These are phyloP conservation scores for Trichophyton verrucosum DNA, from an alignment of 2,329 filamentous ascomycete species.

Conservation along the genomic window DNA sequence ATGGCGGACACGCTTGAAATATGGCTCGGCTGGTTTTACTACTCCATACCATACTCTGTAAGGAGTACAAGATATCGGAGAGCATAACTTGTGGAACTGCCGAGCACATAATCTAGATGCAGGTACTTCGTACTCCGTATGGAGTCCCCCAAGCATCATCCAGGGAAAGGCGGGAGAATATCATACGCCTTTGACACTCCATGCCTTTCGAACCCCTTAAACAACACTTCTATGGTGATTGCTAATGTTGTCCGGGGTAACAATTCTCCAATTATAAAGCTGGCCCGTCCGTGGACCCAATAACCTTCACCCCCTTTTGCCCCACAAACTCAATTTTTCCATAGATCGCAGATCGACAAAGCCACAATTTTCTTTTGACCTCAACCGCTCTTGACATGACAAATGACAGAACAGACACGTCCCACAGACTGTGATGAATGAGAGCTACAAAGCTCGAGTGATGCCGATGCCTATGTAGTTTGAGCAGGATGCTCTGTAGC, in stretches of 20 bases:
- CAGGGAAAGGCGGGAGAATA: neutral
- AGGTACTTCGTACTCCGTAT: no score
- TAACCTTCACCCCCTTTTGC: neutral
- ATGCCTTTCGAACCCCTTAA: neutral
- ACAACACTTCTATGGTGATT: neutral
- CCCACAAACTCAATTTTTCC: conserved; percentile 1
- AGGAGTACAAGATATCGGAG: neutral
- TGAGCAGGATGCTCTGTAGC: neutral
- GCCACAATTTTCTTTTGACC: neutral
- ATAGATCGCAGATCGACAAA: neutral
- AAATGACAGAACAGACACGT: neutral
- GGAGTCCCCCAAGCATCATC: neutral
- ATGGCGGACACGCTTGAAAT: no score
- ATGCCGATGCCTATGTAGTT: neutral
- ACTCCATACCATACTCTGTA: neutral
- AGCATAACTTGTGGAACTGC: neutral
- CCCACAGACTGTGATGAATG: neutral
- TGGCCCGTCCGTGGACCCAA: neutral
- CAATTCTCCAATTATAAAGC: neutral
- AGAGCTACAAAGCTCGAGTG: neutral
- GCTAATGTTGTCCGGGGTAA: neutral
- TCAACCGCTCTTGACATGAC: neutral
- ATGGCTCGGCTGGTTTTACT: neutral
- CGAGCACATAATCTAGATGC: neutral
- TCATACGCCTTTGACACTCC: neutral